Conservation (phyloP, 768 basidiomycete species). For the Boletus tylopilopsis region DNA sequence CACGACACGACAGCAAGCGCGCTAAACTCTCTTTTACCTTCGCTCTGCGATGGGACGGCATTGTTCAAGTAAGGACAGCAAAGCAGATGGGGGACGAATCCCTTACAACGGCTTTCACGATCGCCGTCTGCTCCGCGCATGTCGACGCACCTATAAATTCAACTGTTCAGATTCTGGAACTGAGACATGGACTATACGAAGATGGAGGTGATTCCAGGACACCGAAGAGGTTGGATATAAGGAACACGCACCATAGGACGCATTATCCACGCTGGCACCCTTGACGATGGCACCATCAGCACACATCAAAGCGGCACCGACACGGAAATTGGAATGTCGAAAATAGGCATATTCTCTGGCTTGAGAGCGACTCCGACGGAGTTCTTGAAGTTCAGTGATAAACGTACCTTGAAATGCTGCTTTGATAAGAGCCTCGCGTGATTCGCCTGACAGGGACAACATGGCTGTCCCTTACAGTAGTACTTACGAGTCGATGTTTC, state of each 20-base stretch:
- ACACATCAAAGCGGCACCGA: constrained; percentile 81
- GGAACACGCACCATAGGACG: constrained; percentile 68
- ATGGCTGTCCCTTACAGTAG: too few species aligned
- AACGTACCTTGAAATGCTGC: constrained; percentile 56
- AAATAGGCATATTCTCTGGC: constrained; percentile 70
- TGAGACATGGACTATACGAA: not conserved
- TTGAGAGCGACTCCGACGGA: constrained; percentile 21
- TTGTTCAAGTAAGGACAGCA: not conserved
- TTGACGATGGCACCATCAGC: constrained; percentile 68
- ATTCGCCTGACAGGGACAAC: constrained; percentile 33
- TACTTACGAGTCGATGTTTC: too few species aligned
- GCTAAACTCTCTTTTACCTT: constrained; percentile 63
- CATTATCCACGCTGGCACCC: constrained; percentile 91
- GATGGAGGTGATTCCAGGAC: not conserved
- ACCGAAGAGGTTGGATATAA: too few species aligned
- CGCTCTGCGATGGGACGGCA: constrained; percentile 54
- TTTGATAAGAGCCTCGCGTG: constrained; percentile 48
- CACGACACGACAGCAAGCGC: constrained; percentile 79
- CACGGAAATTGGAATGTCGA: constrained; percentile 87
- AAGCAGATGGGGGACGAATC: too few species aligned
- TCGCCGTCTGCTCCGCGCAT: constrained; percentile 89
- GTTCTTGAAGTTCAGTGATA: not conserved
- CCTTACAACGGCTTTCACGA: constrained; percentile 87
- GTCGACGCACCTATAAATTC: constrained; percentile 69
- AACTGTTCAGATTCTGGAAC: not conserved